Percentiles rank a stretch among this genome's conserved stretches.
phyloP scores from a whole-genome alignment of 768 basidiomycete genomes.

The Tricholomella constricta region DNA sequence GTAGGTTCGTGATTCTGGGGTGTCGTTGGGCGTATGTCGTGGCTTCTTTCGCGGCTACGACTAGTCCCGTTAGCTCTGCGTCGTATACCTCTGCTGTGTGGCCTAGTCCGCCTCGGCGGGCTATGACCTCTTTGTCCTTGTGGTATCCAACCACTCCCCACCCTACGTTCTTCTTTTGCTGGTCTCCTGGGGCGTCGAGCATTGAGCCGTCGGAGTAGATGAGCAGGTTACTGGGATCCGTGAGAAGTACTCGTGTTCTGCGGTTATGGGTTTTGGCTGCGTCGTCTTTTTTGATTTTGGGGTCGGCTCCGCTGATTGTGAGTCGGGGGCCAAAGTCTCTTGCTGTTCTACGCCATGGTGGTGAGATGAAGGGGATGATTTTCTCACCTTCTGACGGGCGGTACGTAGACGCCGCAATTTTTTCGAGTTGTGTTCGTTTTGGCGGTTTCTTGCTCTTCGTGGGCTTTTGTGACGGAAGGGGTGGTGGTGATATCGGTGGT shows the following conservation, averaged over 20 bases:
- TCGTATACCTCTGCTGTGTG: slow-evolving; percentile 28
- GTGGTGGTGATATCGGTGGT: slow-evolving; percentile 15
- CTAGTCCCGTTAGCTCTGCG: slow-evolving; percentile 26
- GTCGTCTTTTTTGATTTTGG: neutral
- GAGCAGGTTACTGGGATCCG: too few species aligned
- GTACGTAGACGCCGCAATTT: slow-evolving; percentile 18
- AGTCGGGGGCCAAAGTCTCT: neutral
- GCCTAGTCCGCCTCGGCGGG: slow-evolving; percentile 21
- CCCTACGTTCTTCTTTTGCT: slow-evolving; percentile 13
- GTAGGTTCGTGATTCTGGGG: slow-evolving; percentile 17
- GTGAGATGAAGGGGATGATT: neutral
- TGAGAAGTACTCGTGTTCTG: neutral
- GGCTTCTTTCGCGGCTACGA: slow-evolving; percentile 15
- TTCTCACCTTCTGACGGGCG: neutral
- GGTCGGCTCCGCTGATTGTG: neutral
- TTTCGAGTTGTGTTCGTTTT: slow-evolving; percentile 8
- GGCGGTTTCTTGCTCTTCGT: neutral
- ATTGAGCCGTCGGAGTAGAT: slow-evolving; percentile 7
- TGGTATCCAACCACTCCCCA: slow-evolving; percentile 21
- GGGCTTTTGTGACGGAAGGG: slow-evolving; percentile 17
- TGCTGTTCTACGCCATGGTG: neutral
- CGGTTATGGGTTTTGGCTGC: neutral
- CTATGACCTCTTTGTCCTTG: slow-evolving; percentile 11
- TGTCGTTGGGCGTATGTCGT: slow-evolving; percentile 1
- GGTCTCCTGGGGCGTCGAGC: neutral